Conservation (phyloP, 2,329 filamentous ascomycete species). For the Trichoderma pleuroti region DNA sequence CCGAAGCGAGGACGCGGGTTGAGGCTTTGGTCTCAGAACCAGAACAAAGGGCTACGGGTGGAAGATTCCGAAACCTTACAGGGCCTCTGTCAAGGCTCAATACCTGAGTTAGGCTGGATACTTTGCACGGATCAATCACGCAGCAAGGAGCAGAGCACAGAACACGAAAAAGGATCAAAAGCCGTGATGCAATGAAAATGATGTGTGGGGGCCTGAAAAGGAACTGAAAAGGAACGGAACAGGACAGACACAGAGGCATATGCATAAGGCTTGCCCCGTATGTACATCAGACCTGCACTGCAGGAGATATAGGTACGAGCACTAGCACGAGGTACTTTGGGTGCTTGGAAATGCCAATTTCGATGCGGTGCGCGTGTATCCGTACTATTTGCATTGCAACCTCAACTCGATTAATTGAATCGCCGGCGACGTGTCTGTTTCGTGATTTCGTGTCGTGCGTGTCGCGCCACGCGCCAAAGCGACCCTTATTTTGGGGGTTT, state of each 20-base stretch:
- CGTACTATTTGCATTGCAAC: slow-evolving; percentile 23
- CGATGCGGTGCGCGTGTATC: slow-evolving; percentile 17
- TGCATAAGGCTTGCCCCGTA: slow-evolving; percentile 15
- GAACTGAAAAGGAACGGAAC: background rate
- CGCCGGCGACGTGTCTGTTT: slow-evolving; percentile 42
- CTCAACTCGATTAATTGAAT: slow-evolving; percentile 31
- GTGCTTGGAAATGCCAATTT: background rate
- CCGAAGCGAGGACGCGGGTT: background rate
- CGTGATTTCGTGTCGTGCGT: slow-evolving; percentile 40
- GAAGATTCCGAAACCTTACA: background rate
- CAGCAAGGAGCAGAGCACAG: background rate
- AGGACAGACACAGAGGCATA: background rate
- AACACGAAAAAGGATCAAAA: background rate
- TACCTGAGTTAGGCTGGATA: background rate
- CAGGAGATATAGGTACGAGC: slow-evolving; percentile 1
- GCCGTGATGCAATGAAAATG: slow-evolving; percentile 11
- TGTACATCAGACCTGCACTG: slow-evolving; percentile 20
- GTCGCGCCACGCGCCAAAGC: slow-evolving; percentile 24
- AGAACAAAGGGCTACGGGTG: background rate
- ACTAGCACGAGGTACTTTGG: background rate
- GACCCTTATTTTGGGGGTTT: background rate
- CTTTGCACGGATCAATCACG: background rate
- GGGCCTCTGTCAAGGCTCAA: background rate
- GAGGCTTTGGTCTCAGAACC: background rate
- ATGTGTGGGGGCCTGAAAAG: background rate